Evolutionary conservation across 805 yeast genomes (phyloP).

Genomic region (Komagataella populi): DNA sequence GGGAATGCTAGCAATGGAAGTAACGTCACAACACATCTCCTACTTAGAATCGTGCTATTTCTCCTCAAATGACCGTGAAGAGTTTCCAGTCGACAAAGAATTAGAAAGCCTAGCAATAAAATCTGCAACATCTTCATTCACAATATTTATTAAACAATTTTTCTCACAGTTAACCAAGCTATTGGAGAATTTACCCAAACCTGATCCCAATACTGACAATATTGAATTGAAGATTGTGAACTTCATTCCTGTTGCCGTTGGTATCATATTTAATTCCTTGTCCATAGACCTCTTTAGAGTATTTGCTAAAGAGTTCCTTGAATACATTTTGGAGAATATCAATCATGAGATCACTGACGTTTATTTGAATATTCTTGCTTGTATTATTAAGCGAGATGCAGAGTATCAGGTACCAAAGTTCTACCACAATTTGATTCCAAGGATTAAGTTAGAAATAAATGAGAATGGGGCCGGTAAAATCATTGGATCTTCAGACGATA

Average conservation of each 20-base stretch:
- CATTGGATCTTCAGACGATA: slow-evolving; percentile 50
- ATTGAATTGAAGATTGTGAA: slow-evolving; percentile 32
- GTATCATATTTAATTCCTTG: slow-evolving; percentile 41
- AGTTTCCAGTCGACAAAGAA: slow-evolving; percentile 27
- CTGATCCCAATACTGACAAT: slow-evolving; percentile 34
- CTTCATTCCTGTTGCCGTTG: slow-evolving; percentile 21
- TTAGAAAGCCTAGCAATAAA: slow-evolving; percentile 41
- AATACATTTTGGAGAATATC: slow-evolving; percentile 47
- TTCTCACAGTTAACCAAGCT: slow-evolving; percentile 46
- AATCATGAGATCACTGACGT: slow-evolving; percentile 49
- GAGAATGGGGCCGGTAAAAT: slow-evolving; percentile 70
- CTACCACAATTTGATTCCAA: slow-evolving; percentile 29
- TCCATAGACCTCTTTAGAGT: slow-evolving; percentile 38
- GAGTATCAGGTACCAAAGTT: slow-evolving; percentile 27
- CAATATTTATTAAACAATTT: slow-evolving; percentile 40
- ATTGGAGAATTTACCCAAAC: slow-evolving; percentile 47
- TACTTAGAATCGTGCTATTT: slow-evolving; percentile 31
- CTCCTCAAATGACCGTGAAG: slow-evolving; percentile 8
- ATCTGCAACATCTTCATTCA: slow-evolving; percentile 65
- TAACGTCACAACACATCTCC: slow-evolving; percentile 52
- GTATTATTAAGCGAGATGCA: slow-evolving; percentile 56
- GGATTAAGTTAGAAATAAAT: slow-evolving; percentile 50
- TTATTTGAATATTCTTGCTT: slow-evolving; percentile 60
- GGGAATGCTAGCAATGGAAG: slow-evolving; percentile 29
- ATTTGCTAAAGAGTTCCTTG: slow-evolving; percentile 33